Percentiles rank a stretch among this genome's conserved stretches.
Evolutionary conservation across 2,329 filamentous ascomycete genomes (phyloP).

Genomic region (Mycocentrospora acerina): DNA sequence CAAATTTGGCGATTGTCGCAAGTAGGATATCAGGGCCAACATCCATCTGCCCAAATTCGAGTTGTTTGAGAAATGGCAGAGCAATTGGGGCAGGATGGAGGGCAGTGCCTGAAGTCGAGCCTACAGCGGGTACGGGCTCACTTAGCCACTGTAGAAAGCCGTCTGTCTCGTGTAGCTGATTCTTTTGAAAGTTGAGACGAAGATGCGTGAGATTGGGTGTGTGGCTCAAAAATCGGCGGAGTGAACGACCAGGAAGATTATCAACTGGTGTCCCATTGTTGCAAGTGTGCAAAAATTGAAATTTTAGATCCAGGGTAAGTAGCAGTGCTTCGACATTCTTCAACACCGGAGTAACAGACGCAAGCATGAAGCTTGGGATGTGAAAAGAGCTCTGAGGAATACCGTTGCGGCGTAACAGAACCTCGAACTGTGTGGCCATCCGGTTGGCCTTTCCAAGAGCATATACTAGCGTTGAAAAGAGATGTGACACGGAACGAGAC

Average conservation of each 20-base stretch:
- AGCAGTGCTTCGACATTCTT: conserved; percentile 50
- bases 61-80: conserved; percentile 14
- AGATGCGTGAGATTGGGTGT: conserved; percentile 53
- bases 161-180: conserved; percentile 13
- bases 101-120: background rate
- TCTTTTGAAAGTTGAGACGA: conserved; percentile 53
- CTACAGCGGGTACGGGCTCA: conserved; percentile 1
- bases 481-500: conserved; percentile 12
- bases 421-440: conserved; percentile 50
- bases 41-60: conserved; percentile 28
- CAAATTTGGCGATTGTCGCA: conserved; percentile 42
- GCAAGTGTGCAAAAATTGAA: conserved; percentile 12
- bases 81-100: conserved; percentile 12
- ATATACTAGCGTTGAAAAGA: conserved; percentile 22
- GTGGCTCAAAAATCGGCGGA: conserved; percentile 44
- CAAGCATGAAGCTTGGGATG: conserved; percentile 45
- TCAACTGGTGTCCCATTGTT: conserved; percentile 8
- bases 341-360: conserved; percentile 47
- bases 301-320: conserved; percentile 34
- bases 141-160: conserved; percentile 45
- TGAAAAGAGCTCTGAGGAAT: conserved; percentile 48
- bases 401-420: conserved; percentile 46
- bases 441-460: conserved; percentile 35
- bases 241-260: conserved; percentile 15
- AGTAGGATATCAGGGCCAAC: conserved; percentile 10